Base-by-base conservation (phyloP, 192 early-diverging fungal species). In the Entomortierella beljakovae region DNA sequence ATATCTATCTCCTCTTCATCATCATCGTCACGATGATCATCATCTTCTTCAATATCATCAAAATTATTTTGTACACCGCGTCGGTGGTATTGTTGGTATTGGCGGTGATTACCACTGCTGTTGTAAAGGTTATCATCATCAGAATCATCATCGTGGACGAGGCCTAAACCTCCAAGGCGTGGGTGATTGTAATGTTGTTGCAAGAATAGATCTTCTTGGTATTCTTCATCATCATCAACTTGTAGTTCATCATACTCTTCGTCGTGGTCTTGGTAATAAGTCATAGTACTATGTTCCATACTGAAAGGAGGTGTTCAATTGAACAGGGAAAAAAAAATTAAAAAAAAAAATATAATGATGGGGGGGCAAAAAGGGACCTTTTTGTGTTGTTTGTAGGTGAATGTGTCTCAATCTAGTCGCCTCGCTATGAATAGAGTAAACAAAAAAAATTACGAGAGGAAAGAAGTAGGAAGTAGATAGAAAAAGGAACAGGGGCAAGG, bases 191-290 rank as follows among this genome's bases (percentile, higher is more conserved):
- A 79, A 62, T 79, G 75, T 54, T 70, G 66, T 16, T 55, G 49
- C 3, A 79, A 51, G 42, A 79, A 79, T 26, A 64, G 40, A 48
- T 79, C 61, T 38, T 79, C 75, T 28, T 63, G 58, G 29, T 70
- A 65, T 42, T 79, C 75, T 61, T 76, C 73, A 26, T 79, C 67
- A 28, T 79, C 67, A 34, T 79, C 75, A 22, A 79, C 40, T 25
- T 55, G 53, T 6, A 77, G 52, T 3, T 63, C 60, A 10, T 77
- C 73, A 32, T 68, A 69, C 23, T 61, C 43, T 29, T 76, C 46
- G 20, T 57, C 26, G 26, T 77, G 65, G 26, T 57, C 66, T 42
- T 68, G 59, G 35, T 77, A 77, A 46, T 62, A 77, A 32, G 59
- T 34, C 15, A 42, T 58, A 25, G 64, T 55, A 43, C 31, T 61